Evolutionary conservation across 345 rosid genomes (phyloP), one percentile per base, ranked within the genome.

Genomic region (Linum tenue): DNA sequence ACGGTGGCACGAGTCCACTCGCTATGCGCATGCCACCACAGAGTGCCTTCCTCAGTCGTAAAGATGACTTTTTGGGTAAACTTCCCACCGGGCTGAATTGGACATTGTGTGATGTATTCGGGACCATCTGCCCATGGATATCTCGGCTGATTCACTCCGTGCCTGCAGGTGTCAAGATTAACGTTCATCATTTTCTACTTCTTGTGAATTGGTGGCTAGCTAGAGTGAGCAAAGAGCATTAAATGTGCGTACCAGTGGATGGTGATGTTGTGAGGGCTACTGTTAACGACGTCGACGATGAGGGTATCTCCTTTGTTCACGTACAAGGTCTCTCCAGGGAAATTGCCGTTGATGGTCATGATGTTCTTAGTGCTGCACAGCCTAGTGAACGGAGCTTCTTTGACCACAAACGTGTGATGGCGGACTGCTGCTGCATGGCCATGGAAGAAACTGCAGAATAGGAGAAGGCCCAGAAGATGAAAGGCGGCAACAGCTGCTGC

Each of bases 301-400:
- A 78, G 53, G 6, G 76, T 78, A 7, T 78, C 76, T 7, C 76
- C 76, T 10, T 44, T 58, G 6, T 65, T 57, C 6, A 37, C 76
- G 14, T 71, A 50, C 3, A 78, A 39, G 2, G 81, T 74, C 2
- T 78, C 78, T 3, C 79, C 79, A 0, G 79, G 82, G 48, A 66
- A 72, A 51, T 72, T 42, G 6, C 75, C 82, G 57, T 78, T 75
- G 2, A 78, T 74, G 0, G 75, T 75, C 70, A 75, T 55, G n/a
- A 72, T 75, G 22, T 48, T 67, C 43, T 67, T 75, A 1, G 77
- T 67, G 37, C 62, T 68, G 15, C 69, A 37, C 2, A 68, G 73
- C 43, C 73, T 70, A 4, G 59, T 64, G 64, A 44, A 59, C 36
- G 60, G 64, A 43, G 16, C 60, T 15, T 64, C 55, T 53, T 59